A percentile compares a stretch with the other conserved stretches of the same genome.
phyloP scores from a whole-genome alignment of 2,329 filamentous ascomycete genomes.

The Calonectria fujianensis region DNA sequence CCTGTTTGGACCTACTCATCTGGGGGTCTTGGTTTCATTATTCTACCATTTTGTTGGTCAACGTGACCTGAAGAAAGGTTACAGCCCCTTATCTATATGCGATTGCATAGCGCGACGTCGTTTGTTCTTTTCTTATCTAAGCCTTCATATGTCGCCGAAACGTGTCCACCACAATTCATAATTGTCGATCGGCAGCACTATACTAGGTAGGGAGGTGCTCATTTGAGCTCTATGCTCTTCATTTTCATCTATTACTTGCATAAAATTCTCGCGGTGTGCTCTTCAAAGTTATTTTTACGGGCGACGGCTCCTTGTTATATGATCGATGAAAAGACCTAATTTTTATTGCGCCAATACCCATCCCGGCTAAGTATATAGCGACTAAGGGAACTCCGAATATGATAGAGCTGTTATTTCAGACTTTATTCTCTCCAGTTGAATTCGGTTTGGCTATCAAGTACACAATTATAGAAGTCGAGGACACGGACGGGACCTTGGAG shows the following conservation, averaged over 20 bases:
- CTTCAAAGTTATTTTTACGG: slow-evolving; percentile 46
- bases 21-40: slow-evolving; percentile 58
- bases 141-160: slow-evolving; percentile 74
- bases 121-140: slow-evolving; percentile 73
- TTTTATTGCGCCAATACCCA: slow-evolving; percentile 48
- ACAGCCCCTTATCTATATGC: slow-evolving; percentile 62
- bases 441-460: not conserved
- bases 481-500: not conserved
- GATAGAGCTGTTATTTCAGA: not conserved
- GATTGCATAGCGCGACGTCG: slow-evolving; percentile 72
- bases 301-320: slow-evolving; percentile 45
- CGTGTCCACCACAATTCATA: slow-evolving; percentile 44
- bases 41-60: slow-evolving; percentile 9
- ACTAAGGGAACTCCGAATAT: not conserved
- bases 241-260: slow-evolving; percentile 77
- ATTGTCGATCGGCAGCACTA: slow-evolving; percentile 61
- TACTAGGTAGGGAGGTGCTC: slow-evolving; percentile 74
- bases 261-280: slow-evolving; percentile 71
- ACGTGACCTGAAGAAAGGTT: slow-evolving; percentile 25
- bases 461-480: not conserved
- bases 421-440: not conserved
- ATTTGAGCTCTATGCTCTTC: slow-evolving; percentile 75
- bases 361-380: slow-evolving; percentile 38
- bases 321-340: slow-evolving; percentile 52
- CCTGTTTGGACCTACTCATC: slow-evolving; percentile 49